Evolutionary conservation across 129 eudicot genomes (phyloP).

Genomic region (Sambucus nigra): DNA sequence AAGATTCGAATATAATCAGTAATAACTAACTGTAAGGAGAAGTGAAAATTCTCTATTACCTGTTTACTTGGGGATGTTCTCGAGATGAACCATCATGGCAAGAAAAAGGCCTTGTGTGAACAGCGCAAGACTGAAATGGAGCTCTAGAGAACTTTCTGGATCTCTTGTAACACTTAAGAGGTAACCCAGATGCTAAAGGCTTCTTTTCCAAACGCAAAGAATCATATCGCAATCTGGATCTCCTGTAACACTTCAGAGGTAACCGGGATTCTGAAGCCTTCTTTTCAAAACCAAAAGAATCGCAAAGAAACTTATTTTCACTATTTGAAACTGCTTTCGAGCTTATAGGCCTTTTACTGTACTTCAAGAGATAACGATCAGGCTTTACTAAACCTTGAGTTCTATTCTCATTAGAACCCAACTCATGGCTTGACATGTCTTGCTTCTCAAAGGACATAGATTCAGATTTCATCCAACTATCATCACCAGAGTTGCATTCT

Average conservation of each 20-base stretch:
- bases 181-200: conserved; percentile 20
- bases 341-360: conserved; percentile 32
- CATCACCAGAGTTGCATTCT: conserved; percentile 4
- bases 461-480: not conserved
- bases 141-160: conserved; percentile 15
- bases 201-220: too few relatives aligned
- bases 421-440: conserved; percentile 2
- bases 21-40: conserved; percentile 18
- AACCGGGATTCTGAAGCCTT: conserved; percentile 3
- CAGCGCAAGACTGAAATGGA: conserved; percentile 17
- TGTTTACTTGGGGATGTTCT: conserved; percentile 15
- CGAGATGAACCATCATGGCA: conserved; percentile 3
- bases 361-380: conserved; percentile 34
- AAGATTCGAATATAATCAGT: not conserved
- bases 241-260: conserved; percentile 16
- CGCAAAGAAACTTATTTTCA: conserved; percentile 13
- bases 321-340: conserved; percentile 15
- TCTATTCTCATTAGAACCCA: not conserved
- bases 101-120: conserved; percentile 8
- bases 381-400: conserved; percentile 2
- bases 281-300: conserved; percentile 10
- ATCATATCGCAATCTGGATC: not conserved
- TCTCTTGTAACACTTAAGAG: conserved; percentile 41
- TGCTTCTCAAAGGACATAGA: conserved; percentile 5
- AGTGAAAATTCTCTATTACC: conserved; percentile 13